phyloP scores from a whole-genome alignment of 2,329 filamentous ascomycete species.

The Fusarium armeniacum region DNA sequence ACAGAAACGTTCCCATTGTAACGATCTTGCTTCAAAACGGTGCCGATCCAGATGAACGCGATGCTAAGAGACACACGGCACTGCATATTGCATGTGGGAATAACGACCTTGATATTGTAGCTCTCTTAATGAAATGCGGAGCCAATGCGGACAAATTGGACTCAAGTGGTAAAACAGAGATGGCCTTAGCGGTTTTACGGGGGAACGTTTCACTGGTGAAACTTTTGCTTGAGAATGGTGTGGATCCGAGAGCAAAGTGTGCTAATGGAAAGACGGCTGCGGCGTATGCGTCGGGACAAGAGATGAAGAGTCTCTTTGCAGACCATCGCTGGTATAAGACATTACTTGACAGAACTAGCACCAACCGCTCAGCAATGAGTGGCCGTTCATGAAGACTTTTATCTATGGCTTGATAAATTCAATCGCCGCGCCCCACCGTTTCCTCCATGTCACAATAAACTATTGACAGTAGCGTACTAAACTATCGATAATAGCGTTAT shows the following conservation, averaged over 20 bases:
- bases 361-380: not conserved
- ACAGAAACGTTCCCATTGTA: accelerated
- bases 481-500: too few relatives aligned
- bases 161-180: not conserved
- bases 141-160: not conserved
- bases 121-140: not conserved
- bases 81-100: not conserved
- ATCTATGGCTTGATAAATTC: too few relatives aligned
- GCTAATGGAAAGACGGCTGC: conserved; percentile 15
- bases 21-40: not conserved
- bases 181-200: not conserved
- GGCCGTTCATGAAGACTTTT: not conserved
- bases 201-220: not conserved
- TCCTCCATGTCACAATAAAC: too few relatives aligned
- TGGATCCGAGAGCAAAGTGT: conserved; percentile 12
- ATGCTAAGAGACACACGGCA: not conserved
- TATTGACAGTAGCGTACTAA: too few relatives aligned
- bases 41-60: not conserved
- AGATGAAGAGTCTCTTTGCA: not conserved
- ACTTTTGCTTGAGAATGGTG: conserved; percentile 4
- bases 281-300: not conserved
- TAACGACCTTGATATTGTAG: accelerated
- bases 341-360: conserved; percentile 4
- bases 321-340: conserved; percentile 4
- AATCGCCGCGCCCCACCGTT: too few relatives aligned